Evolutionary conservation across 1,284 basidiomycete genomes (phyloP).

Genomic region (Ustilago cynodontis): DNA sequence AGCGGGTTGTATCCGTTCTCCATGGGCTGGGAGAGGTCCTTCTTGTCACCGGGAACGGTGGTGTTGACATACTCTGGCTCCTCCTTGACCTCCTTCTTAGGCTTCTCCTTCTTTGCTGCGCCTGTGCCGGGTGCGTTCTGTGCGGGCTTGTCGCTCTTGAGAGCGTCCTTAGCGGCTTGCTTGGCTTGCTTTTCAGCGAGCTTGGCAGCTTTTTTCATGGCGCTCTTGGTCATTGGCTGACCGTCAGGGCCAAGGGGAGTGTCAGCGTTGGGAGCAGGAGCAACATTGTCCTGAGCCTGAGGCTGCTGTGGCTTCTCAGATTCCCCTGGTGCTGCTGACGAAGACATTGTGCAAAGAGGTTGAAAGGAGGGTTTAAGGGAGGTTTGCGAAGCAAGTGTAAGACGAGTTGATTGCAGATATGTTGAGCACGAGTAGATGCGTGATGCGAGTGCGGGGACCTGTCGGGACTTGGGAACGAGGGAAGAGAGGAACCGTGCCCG

Average conservation of each 20-base stretch:
- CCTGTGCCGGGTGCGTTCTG: conserved; percentile 38
- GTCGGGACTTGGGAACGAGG: conserved; percentile 17
- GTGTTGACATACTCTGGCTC: conserved; percentile 67
- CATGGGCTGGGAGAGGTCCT: conserved; percentile 85
- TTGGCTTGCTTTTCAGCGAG: conserved; percentile 65
- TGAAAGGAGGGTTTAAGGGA: background rate
- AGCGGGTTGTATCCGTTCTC: conserved; percentile 91
- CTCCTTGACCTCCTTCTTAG: conserved; percentile 65
- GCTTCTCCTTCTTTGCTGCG: conserved; percentile 66
- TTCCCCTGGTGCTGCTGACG: conserved; percentile 28
- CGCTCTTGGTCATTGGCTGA: conserved; percentile 59
- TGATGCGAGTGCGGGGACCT: conserved; percentile 13
- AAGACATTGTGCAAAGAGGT: conserved; percentile 35
- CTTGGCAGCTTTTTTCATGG: conserved; percentile 65
- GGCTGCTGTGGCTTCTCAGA: conserved; percentile 22
- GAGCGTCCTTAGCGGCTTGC: conserved; percentile 62
- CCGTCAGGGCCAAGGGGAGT: conserved; percentile 52
- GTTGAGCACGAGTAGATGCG: background rate
- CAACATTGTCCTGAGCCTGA: conserved; percentile 20
- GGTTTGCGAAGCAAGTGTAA: background rate
- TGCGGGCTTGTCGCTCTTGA: conserved; percentile 59
- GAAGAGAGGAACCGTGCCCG: conserved; percentile 14
- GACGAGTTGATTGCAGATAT: background rate
- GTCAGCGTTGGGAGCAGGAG: conserved; percentile 25
- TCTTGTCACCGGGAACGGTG: conserved; percentile 65